A percentile compares a stretch with the other conserved stretches of the same genome.
Evolutionary conservation across 108 stramenopile species (phyloP).

Genomic region (Cyclotella baltica): DNA sequence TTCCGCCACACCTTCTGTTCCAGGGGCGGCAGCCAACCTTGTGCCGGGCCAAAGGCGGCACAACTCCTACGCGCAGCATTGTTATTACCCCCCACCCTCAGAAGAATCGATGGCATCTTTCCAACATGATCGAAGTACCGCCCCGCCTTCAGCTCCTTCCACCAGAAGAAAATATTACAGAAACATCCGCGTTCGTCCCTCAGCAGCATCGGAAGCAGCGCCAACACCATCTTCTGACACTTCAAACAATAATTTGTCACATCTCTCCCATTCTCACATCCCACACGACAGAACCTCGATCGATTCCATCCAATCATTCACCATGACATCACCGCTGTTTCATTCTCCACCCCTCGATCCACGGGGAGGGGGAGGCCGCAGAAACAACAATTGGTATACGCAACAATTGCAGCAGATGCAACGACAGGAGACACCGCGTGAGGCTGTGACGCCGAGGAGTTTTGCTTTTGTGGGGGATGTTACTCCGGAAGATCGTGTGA

Average conservation of each 20-base stretch:
- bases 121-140: background rate
- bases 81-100: slow-evolving; percentile 40
- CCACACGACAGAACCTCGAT: background rate
- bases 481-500: slow-evolving; percentile 24
- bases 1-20: background rate
- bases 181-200: background rate
- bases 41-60: background rate
- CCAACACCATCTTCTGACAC: background rate
- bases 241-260: background rate
- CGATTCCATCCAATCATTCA: slow-evolving; percentile 7
- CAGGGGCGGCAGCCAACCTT: background rate
- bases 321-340: slow-evolving; percentile 11
- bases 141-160: background rate
- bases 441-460: background rate
- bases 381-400: background rate
- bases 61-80: slow-evolving; percentile 27
- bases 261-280: slow-evolving; percentile 25
- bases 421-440: background rate
- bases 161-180: background rate
- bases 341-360: slow-evolving; percentile 34
- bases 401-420: background rate
- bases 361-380: slow-evolving; percentile 11
- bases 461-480: background rate
- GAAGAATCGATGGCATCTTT: slow-evolving; percentile 2
- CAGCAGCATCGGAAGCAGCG: background rate